Conservation (phyloP, 805 yeast species). For the Saturnispora mendoncae region DNA sequence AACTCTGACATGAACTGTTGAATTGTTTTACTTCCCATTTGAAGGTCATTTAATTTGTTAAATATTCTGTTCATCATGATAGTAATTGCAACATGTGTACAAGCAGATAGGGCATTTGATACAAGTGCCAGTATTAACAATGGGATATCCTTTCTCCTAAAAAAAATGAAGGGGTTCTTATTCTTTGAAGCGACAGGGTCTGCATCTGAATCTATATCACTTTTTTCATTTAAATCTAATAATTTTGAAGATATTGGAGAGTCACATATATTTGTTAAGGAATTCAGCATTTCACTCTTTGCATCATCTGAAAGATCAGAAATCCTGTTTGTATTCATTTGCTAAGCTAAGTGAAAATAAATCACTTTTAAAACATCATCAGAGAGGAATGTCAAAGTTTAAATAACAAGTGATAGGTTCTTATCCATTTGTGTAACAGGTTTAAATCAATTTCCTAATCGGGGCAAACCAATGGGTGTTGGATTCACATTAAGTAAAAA, state of each 20-base stretch:
- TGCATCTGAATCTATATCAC: neutral
- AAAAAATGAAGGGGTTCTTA: conserved; percentile 22
- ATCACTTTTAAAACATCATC: too few relatives aligned
- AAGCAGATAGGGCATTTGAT: conserved; percentile 40
- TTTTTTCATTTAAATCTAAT: neutral
- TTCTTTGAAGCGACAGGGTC: neutral
- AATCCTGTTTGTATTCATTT: too few relatives aligned
- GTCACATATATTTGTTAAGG: neutral
- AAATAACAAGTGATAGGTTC: neutral
- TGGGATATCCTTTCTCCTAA: conserved; percentile 19
- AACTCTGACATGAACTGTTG: conserved; percentile 30
- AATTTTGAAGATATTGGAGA: neutral
- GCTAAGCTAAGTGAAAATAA: too few relatives aligned
- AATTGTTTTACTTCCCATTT: conserved; percentile 25
- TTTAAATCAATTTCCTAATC: conserved; percentile 1
- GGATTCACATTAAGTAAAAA: neutral
- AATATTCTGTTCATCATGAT: conserved; percentile 62
- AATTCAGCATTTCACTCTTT: neutral
- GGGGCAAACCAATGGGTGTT: neutral
- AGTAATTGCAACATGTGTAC: conserved; percentile 52
- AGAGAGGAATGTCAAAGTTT: neutral
- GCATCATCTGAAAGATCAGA: neutral
- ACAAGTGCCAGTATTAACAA: conserved; percentile 16
- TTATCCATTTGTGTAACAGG: neutral
- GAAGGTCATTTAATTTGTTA: conserved; percentile 30